phyloP scores from a whole-genome alignment of 1,139 yeast genomes.

The Debaryomyces robertsiae region DNA sequence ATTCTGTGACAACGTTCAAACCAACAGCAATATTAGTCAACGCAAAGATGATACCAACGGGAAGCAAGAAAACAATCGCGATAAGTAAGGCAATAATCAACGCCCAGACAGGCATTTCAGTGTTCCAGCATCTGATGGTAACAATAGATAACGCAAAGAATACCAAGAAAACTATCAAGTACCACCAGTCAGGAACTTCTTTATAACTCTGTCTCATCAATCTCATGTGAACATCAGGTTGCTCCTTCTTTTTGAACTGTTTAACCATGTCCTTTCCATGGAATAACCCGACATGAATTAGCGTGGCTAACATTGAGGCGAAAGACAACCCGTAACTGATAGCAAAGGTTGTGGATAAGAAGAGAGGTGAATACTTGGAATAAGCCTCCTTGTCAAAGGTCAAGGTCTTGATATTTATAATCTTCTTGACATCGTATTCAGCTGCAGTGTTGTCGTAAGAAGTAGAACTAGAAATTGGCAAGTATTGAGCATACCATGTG shows the following conservation, averaged over 20 bases:
- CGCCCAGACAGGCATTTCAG: conserved; percentile 56
- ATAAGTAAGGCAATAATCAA: conserved; percentile 56
- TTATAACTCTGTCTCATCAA: conserved; percentile 49
- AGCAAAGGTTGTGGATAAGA: conserved; percentile 64
- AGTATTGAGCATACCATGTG: conserved; percentile 45
- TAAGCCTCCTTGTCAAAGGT: conserved; percentile 47
- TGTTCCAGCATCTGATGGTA: conserved; percentile 46
- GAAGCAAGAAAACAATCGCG: conserved; percentile 56
- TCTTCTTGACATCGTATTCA: conserved; percentile 38
- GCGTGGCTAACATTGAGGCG: conserved; percentile 62
- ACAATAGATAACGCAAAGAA: conserved; percentile 51
- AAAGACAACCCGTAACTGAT: conserved; percentile 63
- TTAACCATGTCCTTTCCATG: conserved; percentile 51
- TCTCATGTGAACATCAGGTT: conserved; percentile 57
- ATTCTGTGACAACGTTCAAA: conserved; percentile 60
- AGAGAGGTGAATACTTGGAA: conserved; percentile 37
- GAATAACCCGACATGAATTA: conserved; percentile 55
- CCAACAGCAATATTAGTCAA: conserved; percentile 57
- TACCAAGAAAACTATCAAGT: conserved; percentile 42
- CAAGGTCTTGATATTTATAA: conserved; percentile 41
- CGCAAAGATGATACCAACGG: conserved; percentile 48
- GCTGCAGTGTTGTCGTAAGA: conserved; percentile 41
- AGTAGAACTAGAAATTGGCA: conserved; percentile 44
- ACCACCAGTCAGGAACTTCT: conserved; percentile 68
- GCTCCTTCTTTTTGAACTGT: conserved; percentile 40